Conservation (phyloP, 2,329 filamentous ascomycete genomes). For the Bipolaris bicolor region DNA sequence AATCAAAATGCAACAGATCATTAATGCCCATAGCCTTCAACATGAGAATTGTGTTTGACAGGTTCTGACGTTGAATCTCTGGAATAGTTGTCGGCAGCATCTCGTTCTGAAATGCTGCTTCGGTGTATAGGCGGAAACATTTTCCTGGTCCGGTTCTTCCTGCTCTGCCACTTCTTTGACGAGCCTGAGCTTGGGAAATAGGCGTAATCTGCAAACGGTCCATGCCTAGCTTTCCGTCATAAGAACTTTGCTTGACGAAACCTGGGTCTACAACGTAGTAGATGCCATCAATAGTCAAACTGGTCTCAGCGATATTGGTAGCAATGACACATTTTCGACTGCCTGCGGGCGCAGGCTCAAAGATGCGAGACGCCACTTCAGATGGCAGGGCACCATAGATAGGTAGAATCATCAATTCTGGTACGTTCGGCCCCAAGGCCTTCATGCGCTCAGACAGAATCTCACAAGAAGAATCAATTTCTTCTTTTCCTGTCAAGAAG, state of each 20-base stretch:
- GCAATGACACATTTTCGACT: constrained; percentile 94
- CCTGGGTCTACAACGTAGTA: constrained; percentile 97
- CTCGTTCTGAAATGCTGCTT: constrained; percentile 92
- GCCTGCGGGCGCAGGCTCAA: constrained; percentile 87
- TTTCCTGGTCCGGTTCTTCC: constrained; percentile 95
- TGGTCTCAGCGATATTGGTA: constrained; percentile 97
- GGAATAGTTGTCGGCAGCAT: constrained; percentile 97
- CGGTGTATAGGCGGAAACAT: constrained; percentile 87
- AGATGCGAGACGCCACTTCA: constrained; percentile 93
- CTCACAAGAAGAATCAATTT: constrained; percentile 94
- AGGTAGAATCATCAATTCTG: constrained; percentile 88
- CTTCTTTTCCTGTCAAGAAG: constrained; percentile 96
- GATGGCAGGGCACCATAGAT: constrained; percentile 95
- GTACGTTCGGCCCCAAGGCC: constrained; percentile 85
- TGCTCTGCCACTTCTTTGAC: constrained; percentile 89
- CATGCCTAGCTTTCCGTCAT: constrained; percentile 97
- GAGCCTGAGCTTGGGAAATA: constrained; percentile 95
- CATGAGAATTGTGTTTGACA: constrained; percentile 93
- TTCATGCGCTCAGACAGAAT: constrained; percentile 97
- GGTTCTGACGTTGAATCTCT: constrained; percentile 93
- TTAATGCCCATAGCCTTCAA: constrained; percentile 99
- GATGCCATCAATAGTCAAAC: constrained; percentile 96
- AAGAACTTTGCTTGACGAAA: constrained; percentile 97
- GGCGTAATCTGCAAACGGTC: constrained; percentile 94
- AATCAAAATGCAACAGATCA: constrained; percentile 94